A percentile compares a stretch with the other conserved stretches of the same genome.
These are phyloP conservation scores for Effrenium voratum DNA, from an alignment of 73 alveolate genomes.

Conservation along the genomic window DNA sequence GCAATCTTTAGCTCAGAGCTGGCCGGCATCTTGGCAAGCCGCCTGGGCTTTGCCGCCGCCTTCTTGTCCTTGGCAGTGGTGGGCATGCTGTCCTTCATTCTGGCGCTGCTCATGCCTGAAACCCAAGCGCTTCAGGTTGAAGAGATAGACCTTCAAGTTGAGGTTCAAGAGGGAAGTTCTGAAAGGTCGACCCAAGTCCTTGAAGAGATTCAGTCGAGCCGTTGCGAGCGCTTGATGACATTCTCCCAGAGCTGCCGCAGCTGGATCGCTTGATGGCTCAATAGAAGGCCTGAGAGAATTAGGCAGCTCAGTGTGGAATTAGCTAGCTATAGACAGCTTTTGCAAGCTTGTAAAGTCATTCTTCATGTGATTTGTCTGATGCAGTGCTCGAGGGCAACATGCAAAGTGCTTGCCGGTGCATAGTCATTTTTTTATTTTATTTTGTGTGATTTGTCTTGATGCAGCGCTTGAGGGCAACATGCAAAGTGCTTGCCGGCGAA, in stretches of 20 bases:
- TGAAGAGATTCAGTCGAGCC: too few species aligned
- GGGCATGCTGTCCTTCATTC: slow-evolving; percentile 8
- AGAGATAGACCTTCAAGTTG: too few species aligned
- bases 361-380: neutral
- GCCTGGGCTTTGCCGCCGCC: slow-evolving; percentile 48
- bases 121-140: too few species aligned
- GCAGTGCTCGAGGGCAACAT: slow-evolving; percentile 72
- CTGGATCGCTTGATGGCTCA: slow-evolving; percentile 31
- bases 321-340: neutral
- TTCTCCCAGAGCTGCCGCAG: slow-evolving; percentile 61
- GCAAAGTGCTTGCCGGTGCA: slow-evolving; percentile 75
- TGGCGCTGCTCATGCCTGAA: slow-evolving; percentile 35
- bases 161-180: too few species aligned
- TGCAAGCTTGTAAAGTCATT: neutral
- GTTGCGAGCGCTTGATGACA: neutral
- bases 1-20: slow-evolving; percentile 68
- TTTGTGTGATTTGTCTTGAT: slow-evolving; percentile 5
- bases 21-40: slow-evolving; percentile 73
- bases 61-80: slow-evolving; percentile 38
- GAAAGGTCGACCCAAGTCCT: too few species aligned
- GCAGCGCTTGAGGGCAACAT: slow-evolving; percentile 75
- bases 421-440: too few species aligned
- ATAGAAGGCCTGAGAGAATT: too few species aligned
- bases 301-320: neutral
- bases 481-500: slow-evolving; percentile 68